Base-by-base conservation (phyloP, 805 yeast genomes). In the Saccharomycopsis fermentans region DNA sequence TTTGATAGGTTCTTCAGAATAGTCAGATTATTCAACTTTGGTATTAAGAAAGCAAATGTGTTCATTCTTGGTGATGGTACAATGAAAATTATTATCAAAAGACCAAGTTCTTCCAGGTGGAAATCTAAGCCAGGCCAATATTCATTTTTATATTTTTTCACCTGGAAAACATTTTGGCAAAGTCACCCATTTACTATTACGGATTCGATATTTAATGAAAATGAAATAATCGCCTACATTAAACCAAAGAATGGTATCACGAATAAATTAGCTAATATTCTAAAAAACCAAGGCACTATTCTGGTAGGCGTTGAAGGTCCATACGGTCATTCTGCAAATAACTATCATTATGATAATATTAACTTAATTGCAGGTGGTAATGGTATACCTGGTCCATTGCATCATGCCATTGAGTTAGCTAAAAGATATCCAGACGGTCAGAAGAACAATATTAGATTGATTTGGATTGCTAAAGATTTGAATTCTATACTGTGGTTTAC, bases 141-240 rank as follows among this genome's bases (percentile, higher is more conserved):
- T 67, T 81, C 77, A 1, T 86, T 74, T 65, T 69, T 87, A 37
- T 78, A 83, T 70, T 82, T 86, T 67, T 62, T 83, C 59, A 71
- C 79, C 50, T 74, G 78, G 19, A 66, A 71, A 2, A 70, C 76
- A 40, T 81, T 84, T 68, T 84, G 84, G 83, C 89, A 86, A 67
- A 80, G 86, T 4, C 90, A 86, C 67, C 92, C 92, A 3, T 86
- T 87, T 70, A 83, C 91, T 1, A 69, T 80, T 5, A 71, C 80
- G 47, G 75, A 75, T 55, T 70, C 79, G 3, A 68, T 68, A 6
- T 68, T 70, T 1, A 69, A 72, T 51, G 71, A 71, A 40, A 71
- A 73, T 60, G 69, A 70, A 52, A 65, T 81, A 8, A 69, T 73
- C 1, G 70, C 80, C 54, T 76, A 72, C 63, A 74, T 80, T 64